Conservation (phyloP, 179 eudicot species). For the Silene coronaria region DNA sequence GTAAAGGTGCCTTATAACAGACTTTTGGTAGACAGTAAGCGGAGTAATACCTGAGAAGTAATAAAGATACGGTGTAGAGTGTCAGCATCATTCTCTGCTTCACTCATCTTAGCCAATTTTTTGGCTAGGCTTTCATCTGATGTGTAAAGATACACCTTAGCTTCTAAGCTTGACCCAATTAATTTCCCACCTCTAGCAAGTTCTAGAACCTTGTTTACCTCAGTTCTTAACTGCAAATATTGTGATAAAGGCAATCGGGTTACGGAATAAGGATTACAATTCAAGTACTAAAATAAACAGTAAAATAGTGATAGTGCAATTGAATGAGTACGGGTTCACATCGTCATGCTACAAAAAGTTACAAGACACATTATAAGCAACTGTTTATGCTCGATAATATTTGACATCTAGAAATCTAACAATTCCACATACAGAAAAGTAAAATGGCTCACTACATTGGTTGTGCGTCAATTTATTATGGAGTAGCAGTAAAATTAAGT, state of each 20-base stretch:
- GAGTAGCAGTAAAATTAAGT: no score
- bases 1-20: background rate
- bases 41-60: slow-evolving; percentile 73
- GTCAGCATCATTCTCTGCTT: slow-evolving; percentile 65
- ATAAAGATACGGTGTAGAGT: slow-evolving; percentile 72
- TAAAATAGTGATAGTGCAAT: background rate
- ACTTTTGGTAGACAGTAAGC: background rate
- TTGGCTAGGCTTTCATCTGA: slow-evolving; percentile 47
- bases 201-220: slow-evolving; percentile 91
- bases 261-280: background rate
- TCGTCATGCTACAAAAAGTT: background rate
- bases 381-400: background rate
- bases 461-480: background rate
- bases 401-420: background rate
- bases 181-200: slow-evolving; percentile 75
- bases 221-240: slow-evolving; percentile 71
- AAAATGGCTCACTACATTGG: background rate
- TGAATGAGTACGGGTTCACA: background rate
- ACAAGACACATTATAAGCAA: background rate
- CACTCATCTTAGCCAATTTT: slow-evolving; percentile 54
- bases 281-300: background rate
- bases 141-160: slow-evolving; percentile 82
- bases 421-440: background rate
- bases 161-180: slow-evolving; percentile 95
- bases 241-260: background rate